These are phyloP conservation scores for Licmophora abbreviata DNA, from an alignment of 108 stramenopile species.

Conservation along the genomic window DNA sequence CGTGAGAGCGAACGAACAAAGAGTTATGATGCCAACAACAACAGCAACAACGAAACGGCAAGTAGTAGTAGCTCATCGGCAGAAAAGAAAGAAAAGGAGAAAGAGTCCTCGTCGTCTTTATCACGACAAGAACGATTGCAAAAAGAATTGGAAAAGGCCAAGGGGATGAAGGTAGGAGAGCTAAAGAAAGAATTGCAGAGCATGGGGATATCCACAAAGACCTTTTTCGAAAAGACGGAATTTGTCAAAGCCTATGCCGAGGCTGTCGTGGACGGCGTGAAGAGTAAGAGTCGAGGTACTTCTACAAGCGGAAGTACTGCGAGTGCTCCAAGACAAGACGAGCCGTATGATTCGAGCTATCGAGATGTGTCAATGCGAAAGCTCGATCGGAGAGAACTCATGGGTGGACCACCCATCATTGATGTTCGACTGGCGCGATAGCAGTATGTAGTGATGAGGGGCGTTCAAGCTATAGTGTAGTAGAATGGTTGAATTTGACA, in stretches of 20 bases:
- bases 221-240: slow-evolving; percentile 76
- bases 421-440: slow-evolving; percentile 20
- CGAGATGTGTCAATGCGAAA: slow-evolving; percentile 58
- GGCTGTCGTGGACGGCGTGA: slow-evolving; percentile 51
- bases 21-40: background rate
- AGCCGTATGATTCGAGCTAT: slow-evolving; percentile 56
- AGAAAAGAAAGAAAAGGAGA: background rate
- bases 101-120: no score
- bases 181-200: slow-evolving; percentile 61
- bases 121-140: slow-evolving; percentile 20
- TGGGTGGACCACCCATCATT: slow-evolving; percentile 28
- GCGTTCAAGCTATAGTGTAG: no score
- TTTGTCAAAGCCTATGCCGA: slow-evolving; percentile 72
- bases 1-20: background rate
- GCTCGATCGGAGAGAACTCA: slow-evolving; percentile 14
- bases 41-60: background rate
- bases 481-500: no score
- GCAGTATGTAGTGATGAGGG: no score
- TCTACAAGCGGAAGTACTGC: background rate
- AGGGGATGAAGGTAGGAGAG: slow-evolving; percentile 48
- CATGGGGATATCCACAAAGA: slow-evolving; percentile 54
- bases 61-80: background rate
- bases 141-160: slow-evolving; percentile 44
- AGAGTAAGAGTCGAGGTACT: slow-evolving; percentile 7
- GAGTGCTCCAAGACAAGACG: slow-evolving; percentile 13